These are phyloP conservation scores for Fusarium austroafricanum DNA, from an alignment of 2,329 filamentous ascomycete species.

Conservation along the genomic window DNA sequence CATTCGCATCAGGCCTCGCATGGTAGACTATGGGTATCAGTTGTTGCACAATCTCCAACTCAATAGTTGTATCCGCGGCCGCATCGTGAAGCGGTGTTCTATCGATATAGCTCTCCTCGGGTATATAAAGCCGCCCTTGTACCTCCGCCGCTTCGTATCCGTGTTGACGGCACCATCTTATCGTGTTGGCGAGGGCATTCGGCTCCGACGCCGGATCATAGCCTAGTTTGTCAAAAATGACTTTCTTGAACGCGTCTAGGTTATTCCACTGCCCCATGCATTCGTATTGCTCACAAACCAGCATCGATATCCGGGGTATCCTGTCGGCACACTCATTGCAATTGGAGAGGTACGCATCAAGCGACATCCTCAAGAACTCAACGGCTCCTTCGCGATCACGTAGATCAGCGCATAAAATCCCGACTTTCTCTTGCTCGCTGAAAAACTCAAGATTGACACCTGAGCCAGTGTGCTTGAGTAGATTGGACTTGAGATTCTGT, in stretches of 20 bases:
- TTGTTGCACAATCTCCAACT: slow-evolving; percentile 8
- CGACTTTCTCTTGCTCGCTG: slow-evolving; percentile 5
- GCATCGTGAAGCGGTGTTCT: slow-evolving; percentile 15
- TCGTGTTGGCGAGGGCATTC: neutral
- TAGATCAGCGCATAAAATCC: slow-evolving; percentile 12
- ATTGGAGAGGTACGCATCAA: neutral
- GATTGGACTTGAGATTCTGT: neutral
- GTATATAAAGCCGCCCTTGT: neutral
- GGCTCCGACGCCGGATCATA: slow-evolving; percentile 9
- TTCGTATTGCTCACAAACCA: slow-evolving; percentile 22
- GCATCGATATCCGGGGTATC: slow-evolving; percentile 7
- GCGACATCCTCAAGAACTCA: slow-evolving; percentile 3
- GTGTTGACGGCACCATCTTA: slow-evolving; percentile 15
- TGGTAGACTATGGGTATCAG: slow-evolving; percentile 5
- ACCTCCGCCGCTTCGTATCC: neutral
- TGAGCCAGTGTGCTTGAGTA: neutral
- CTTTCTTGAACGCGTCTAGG: slow-evolving; percentile 15
- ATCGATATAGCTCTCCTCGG: neutral
- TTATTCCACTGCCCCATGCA: slow-evolving; percentile 4
- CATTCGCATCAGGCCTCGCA: neutral
- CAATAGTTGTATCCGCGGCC: neutral
- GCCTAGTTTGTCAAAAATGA: neutral
- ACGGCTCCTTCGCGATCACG: slow-evolving; percentile 4
- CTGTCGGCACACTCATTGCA: neutral
- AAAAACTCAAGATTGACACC: neutral